Base-by-base conservation (phyloP, 2,329 filamentous ascomycete species). In the Colletotrichum incanum region DNA sequence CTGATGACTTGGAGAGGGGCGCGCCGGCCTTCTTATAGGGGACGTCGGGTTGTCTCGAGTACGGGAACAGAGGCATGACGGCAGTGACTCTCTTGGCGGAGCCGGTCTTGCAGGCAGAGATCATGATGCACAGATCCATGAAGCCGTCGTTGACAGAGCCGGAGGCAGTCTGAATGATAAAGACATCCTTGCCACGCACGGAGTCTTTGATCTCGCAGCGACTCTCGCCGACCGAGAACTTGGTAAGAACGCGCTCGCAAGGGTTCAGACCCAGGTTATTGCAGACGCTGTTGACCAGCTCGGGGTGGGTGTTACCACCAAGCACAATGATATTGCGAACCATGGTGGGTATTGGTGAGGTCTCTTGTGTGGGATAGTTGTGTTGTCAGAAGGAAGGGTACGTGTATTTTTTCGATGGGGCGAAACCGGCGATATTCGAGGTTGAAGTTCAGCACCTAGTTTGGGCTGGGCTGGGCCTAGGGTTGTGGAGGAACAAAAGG, bases 181-280 rank as follows among this genome's bases (percentile, higher is more conserved):
- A 99, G 81, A 98, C 96, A 90, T 99, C 96, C 83, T 99, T 99
- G 77, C 94, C 96, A 77, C 96, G 93, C 63, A 99, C 96, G 18
- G 95, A 98, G 83, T 99, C 96, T 82, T 95, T 90, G 79, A 99
- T 97, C 84, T 98, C 96, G 74, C 97, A 96, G 67, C 96, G 92
- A 76, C 94, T 97, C 86, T 98, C 96, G 76, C 96, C 96, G 64
- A 96, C 94, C 41, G 95, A 94, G 86, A 99, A 99, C 85, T 98
- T 98, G 80, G 88, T 90, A 61, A 98, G 91, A 73, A 95, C 91
- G 76, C 96, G 93, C 79, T 95, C 92, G 77, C 94, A 94, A 26
- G 91, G 87, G n/a, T 94, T 92, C 66, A 99, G 91, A 77, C 95
- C 94, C 72, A 99, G 92, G 76, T 94, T 92, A 78, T 93, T 93